phyloP scores from a whole-genome alignment of 768 basidiomycete species.

The Kwoniella pini region DNA sequence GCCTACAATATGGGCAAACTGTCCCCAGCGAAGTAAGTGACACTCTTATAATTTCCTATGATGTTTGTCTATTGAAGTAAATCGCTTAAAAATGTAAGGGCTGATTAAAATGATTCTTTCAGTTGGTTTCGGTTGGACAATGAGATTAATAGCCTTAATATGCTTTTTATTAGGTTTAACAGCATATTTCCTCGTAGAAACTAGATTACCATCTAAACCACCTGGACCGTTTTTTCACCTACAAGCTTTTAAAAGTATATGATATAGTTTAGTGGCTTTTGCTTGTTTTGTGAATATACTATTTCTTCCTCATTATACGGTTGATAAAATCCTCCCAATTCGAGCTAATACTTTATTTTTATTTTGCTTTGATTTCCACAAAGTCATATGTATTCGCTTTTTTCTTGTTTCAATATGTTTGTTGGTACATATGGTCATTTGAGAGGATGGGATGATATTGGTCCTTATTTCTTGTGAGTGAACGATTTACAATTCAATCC shows the following conservation, averaged over 20 bases:
- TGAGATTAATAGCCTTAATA: slow-evolving; percentile 32
- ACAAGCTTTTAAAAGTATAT: slow-evolving; percentile 22
- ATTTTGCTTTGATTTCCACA: too few species aligned
- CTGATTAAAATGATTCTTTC: neutral
- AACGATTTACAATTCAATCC: too few species aligned
- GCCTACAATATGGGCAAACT: slow-evolving; percentile 12
- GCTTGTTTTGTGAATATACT: slow-evolving; percentile 21
- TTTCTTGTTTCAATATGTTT: slow-evolving; percentile 26
- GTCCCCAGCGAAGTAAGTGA: slow-evolving; percentile 3
- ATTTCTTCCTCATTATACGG: too few species aligned
- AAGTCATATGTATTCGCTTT: slow-evolving; percentile 27
- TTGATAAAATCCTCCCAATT: too few species aligned
- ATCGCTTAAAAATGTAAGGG: too few species aligned
- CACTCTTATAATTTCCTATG: too few species aligned
- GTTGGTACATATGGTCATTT: slow-evolving; percentile 31
- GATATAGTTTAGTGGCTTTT: slow-evolving; percentile 18
- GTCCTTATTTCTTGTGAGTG: slow-evolving; percentile 36
- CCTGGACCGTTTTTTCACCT: slow-evolving; percentile 31
- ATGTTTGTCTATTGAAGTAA: too few species aligned
- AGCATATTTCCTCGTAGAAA: slow-evolving; percentile 27
- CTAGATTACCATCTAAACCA: slow-evolving; percentile 38
- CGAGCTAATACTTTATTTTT: too few species aligned
- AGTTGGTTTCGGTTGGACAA: slow-evolving; percentile 42
- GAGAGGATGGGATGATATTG: slow-evolving; percentile 18
- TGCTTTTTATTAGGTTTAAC: slow-evolving; percentile 5